Evolutionary conservation across 2,329 filamentous ascomycete genomes (phyloP), one percentile per base, ranked within the genome.

Genomic region (Fusarium sp.): DNA sequence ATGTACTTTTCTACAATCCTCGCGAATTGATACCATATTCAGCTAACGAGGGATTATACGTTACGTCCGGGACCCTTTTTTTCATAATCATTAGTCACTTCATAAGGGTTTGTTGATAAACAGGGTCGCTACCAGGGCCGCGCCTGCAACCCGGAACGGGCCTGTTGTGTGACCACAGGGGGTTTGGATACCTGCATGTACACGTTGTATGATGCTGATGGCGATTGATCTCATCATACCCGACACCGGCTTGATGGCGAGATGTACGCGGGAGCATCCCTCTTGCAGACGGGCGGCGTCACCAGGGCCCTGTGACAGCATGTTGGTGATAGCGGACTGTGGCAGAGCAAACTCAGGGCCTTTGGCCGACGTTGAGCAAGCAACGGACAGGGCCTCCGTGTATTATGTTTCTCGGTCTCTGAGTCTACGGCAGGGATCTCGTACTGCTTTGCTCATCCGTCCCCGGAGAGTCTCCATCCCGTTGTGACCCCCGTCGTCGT

Each of bases 321-420:
- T 63, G 48, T 38, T 58, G 63, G 67, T 68, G 67, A 71, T 72
- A 71, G 66, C 48, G 51, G 49, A 48, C 55, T 60, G 54, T 51
- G 57, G 58, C 63, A 71, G 53, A 71, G 66, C 68, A 74, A 69
- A 69, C 59, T 69, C 54, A 46, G 52, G 38, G 51, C 39, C 66
- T 59, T 54, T 46, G 43, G 26, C 51, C 52, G 36, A 46, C 69
- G 72, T 74, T 74, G 72, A 59, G 63, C 64, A 72, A 73, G 72
- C 72, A 74, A 74, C 72, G 58, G 65, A 72, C 72, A 74, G 72
- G 72, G 72, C 70, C 43, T 45, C 58, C 36, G 55, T 53, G 48
- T 68, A 49, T 68, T 67, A 65, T 71, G 67, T 60, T 62, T 65
- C 54, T 70, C 59, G 58, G 69, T 68, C 55, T 66, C 53, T 69